Evolutionary conservation across 2,329 filamentous ascomycete genomes (phyloP).

Genomic region (Colletotrichum sp.): DNA sequence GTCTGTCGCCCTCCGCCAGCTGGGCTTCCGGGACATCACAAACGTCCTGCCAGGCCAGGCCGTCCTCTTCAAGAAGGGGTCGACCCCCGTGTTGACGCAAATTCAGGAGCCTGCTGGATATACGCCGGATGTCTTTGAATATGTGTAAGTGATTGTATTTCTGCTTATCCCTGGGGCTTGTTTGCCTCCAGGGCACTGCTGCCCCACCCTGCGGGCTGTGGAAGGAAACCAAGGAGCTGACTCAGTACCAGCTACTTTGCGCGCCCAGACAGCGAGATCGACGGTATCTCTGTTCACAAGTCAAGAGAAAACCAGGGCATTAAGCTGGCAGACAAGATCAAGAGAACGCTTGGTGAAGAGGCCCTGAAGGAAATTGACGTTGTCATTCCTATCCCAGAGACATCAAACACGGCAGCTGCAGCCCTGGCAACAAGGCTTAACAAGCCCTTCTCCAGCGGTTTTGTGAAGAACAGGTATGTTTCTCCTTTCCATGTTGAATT

Average conservation of each 20-base stretch:
- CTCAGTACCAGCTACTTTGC: constrained; percentile 80
- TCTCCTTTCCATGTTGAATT: not conserved
- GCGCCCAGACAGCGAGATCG: constrained; percentile 80
- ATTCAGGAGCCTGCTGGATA: constrained; percentile 73
- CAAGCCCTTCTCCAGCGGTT: constrained; percentile 80
- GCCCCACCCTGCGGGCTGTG: not conserved
- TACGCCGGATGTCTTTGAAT: constrained; percentile 82
- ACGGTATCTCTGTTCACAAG: constrained; percentile 86
- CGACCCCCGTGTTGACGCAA: constrained; percentile 75
- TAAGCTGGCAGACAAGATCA: constrained; percentile 77
- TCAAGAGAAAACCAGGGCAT: constrained; percentile 87
- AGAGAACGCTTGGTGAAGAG: constrained; percentile 69
- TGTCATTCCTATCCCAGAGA: constrained; percentile 78
- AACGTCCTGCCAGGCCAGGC: constrained; percentile 86
- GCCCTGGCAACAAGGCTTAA: constrained; percentile 76
- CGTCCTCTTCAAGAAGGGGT: constrained; percentile 83
- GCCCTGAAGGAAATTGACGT: constrained; percentile 79
- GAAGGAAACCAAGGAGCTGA: not conserved
- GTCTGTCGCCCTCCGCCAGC: constrained; percentile 81
- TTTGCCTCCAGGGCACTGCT: not conserved
- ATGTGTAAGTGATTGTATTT: not conserved
- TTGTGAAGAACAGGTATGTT: constrained; percentile 86
- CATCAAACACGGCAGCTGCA: constrained; percentile 80
- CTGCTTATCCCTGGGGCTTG: not conserved
- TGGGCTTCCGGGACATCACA: constrained; percentile 77